Evolutionary conservation across 1,284 basidiomycete genomes (phyloP).

Genomic region (Cronartium quercuum): DNA sequence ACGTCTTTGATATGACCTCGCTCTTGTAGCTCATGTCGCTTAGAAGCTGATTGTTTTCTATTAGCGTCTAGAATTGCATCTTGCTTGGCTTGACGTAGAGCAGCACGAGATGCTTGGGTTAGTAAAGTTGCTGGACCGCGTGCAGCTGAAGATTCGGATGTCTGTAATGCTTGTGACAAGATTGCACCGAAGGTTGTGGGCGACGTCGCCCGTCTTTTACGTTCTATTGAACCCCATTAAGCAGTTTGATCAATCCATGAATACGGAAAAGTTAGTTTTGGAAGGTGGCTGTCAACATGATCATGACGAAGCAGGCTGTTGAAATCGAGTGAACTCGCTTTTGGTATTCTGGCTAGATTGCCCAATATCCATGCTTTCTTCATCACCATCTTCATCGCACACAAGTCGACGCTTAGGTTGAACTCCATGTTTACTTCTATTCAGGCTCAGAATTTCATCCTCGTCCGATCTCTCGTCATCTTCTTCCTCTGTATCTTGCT

Average conservation of each 20-base stretch:
- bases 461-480: constrained; percentile 6
- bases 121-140: constrained; percentile 28
- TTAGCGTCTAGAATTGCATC: constrained; percentile 5
- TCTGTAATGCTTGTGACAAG: constrained; percentile 23
- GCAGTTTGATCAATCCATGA: background rate
- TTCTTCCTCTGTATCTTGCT: constrained; percentile 3
- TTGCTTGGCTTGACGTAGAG: constrained; percentile 27
- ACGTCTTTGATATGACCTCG: constrained; percentile 47
- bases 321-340: background rate
- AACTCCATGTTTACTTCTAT: constrained; percentile 19
- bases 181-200: constrained; percentile 30
- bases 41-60: constrained; percentile 35
- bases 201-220: constrained; percentile 35
- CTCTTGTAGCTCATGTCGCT: constrained; percentile 44
- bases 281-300: background rate
- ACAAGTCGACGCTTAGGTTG: background rate
- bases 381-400: background rate
- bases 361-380: background rate
- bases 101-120: constrained; percentile 4
- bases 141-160: constrained; percentile 19
- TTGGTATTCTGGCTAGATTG: constrained; percentile 1
- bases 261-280: background rate
- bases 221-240: constrained; percentile 9
- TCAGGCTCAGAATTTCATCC: constrained; percentile 19
- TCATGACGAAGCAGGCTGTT: background rate